Base-by-base conservation (phyloP, 1,284 basidiomycete species). In the Fomes fomentarius region DNA sequence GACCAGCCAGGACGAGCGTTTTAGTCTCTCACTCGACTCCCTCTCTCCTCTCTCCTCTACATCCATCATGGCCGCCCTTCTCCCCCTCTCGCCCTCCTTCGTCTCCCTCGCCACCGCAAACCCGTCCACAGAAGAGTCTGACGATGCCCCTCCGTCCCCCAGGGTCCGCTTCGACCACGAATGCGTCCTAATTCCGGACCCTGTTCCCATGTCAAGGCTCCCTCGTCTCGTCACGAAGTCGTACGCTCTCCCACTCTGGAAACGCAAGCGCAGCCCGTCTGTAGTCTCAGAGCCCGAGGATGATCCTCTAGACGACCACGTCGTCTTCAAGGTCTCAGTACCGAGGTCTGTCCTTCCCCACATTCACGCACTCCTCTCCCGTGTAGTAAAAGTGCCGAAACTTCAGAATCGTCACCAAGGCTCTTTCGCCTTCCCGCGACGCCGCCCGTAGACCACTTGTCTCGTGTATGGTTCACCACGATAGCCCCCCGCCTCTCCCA, bases 121-220 rank as follows among this genome's bases (percentile, higher is more conserved):
- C 15, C 9, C 34, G 22, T 30, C 50, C n/a, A 31, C 46, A 12
- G 10, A 37, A 9, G 40, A 47, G 28, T n/a, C 43, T 1, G 39
- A 42, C 38, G 50, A 59, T 34, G 14, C 41, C 12, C 57, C 55
- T 15, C 19, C 38, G 37, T 48, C 54, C 3, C 61, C 61, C 54
- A 62, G 52, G 41, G 63, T 89, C 10, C 78, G 85, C 50, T 89
- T 89, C 69, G 80, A 88, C 72, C 73, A 76, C 46, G 77, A 83
- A 61, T 89, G 86, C 57, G 72, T 86, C 5, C 77, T 89, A 56
- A 89, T 89, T 52, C 87, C 87, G 14, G 80, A 85, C 55, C 66
- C 67, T 14, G 62, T 66, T 4, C 65, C 70, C 9, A 67, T 65
- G 54, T 70, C 75, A 5, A 76, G 77, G 55, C 68, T 76, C 34